phyloP scores from a whole-genome alignment of 2,329 filamentous ascomycete species.

The Metarhizium rileyi region DNA sequence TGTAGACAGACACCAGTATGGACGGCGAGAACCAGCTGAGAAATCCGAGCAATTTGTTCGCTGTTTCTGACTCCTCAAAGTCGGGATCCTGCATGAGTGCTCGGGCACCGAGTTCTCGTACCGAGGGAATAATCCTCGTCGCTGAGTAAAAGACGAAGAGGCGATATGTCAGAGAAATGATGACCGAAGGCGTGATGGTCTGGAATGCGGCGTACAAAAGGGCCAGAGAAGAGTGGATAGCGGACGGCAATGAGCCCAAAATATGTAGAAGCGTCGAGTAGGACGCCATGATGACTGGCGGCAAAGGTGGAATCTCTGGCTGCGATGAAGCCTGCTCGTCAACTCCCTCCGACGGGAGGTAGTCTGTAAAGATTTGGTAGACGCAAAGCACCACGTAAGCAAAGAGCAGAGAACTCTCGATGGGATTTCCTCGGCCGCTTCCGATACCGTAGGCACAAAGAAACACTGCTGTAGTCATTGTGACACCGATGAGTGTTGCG shows the following conservation, averaged over 20 bases:
- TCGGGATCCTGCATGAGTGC: slow-evolving; percentile 77
- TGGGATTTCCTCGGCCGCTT: slow-evolving; percentile 85
- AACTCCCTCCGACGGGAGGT: slow-evolving; percentile 65
- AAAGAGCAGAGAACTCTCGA: slow-evolving; percentile 90
- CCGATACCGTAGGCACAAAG: slow-evolving; percentile 90
- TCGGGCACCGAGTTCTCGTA: slow-evolving; percentile 75
- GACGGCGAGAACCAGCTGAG: slow-evolving; percentile 92
- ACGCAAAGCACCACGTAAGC: slow-evolving; percentile 97
- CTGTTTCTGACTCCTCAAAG: slow-evolving; percentile 76
- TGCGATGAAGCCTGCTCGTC: slow-evolving; percentile 45
- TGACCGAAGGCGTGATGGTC: slow-evolving; percentile 89
- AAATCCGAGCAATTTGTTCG: slow-evolving; percentile 69
- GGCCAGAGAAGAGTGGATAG: slow-evolving; percentile 72
- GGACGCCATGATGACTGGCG: slow-evolving; percentile 96
- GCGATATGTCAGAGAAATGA: slow-evolving; percentile 89
- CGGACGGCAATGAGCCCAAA: slow-evolving; percentile 71
- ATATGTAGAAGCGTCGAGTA: slow-evolving; percentile 86
- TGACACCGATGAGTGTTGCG: slow-evolving; percentile 83
- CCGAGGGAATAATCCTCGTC: slow-evolving; percentile 88
- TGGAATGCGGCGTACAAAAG: slow-evolving; percentile 88
- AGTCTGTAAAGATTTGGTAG: slow-evolving; percentile 99
- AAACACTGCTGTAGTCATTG: slow-evolving; percentile 87
- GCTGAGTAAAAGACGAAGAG: slow-evolving; percentile 93
- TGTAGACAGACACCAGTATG: slow-evolving; percentile 92
- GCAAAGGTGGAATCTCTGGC: slow-evolving; percentile 90